phyloP scores from a whole-genome alignment of 441 rosid genomes.

The Aquilaria agallochum region DNA sequence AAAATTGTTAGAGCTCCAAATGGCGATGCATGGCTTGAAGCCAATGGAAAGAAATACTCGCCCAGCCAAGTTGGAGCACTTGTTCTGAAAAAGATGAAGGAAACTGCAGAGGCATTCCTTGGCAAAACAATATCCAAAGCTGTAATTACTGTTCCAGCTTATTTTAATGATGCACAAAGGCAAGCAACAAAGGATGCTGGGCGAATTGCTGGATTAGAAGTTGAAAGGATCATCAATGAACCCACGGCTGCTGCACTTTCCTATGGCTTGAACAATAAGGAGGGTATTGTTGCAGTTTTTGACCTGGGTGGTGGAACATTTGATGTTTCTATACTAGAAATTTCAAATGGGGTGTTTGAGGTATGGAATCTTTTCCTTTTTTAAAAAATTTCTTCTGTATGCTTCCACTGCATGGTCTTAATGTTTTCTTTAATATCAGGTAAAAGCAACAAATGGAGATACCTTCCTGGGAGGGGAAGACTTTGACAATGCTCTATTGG shows the following conservation, averaged over 20 bases:
- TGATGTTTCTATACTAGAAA: constrained; percentile 44
- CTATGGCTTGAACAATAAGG: constrained; percentile 40
- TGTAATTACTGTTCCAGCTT: constrained; percentile 39
- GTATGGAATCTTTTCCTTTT: constrained; percentile 10
- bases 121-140: constrained; percentile 41
- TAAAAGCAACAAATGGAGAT: constrained; percentile 66
- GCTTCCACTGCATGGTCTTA: not conserved
- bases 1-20: constrained; percentile 41
- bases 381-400: not conserved
- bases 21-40: constrained; percentile 45
- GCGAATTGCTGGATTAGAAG: constrained; percentile 33
- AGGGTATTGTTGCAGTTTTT: constrained; percentile 39
- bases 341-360: constrained; percentile 43
- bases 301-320: constrained; percentile 48
- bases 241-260: constrained; percentile 47
- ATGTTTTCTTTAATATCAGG: constrained; percentile 20
- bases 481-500: constrained; percentile 51
- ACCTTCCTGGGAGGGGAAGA: constrained; percentile 67
- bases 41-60: constrained; percentile 41
- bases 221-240: constrained; percentile 39
- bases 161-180: constrained; percentile 40
- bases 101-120: constrained; percentile 55
- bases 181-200: constrained; percentile 48
- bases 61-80: constrained; percentile 41
- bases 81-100: constrained; percentile 49